Evolutionary conservation across 192 early-diverging fungal genomes (phyloP).

Genomic region (Rhizophagus clarus): DNA sequence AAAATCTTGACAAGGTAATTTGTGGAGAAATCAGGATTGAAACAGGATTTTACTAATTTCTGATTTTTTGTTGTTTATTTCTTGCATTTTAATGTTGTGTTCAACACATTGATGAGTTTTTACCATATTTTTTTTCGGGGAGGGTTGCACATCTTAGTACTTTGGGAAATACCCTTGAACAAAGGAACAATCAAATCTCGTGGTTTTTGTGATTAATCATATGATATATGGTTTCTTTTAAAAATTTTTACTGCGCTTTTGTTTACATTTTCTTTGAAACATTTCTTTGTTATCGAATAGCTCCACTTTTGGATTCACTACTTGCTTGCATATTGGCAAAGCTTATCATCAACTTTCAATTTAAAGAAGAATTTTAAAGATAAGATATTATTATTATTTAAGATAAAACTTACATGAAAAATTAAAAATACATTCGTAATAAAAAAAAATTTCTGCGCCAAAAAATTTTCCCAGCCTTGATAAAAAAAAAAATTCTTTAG

Average conservation of each 20-base stretch:
- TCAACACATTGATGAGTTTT: neutral
- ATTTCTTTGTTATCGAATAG: neutral
- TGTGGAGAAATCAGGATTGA: neutral
- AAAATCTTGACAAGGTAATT: neutral
- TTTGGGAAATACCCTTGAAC: neutral
- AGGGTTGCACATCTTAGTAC: neutral
- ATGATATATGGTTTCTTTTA: neutral
- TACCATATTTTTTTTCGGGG: neutral
- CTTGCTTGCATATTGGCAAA: neutral
- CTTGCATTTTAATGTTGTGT: conserved; percentile 7
- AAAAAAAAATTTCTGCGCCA: too few species aligned
- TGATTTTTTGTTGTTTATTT: conserved; percentile 5
- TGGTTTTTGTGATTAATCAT: neutral
- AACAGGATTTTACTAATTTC: neutral
- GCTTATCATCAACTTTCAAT: neutral
- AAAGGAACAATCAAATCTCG: neutral
- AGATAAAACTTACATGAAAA: too few species aligned
- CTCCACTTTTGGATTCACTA: neutral
- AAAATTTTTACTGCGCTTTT: neutral
- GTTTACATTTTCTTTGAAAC: neutral
- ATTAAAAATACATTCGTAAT: too few species aligned
- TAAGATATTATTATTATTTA: too few species aligned
- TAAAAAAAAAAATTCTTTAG: too few species aligned
- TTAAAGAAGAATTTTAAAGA: neutral
- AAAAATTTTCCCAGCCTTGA: too few species aligned